Evolutionary conservation across 2,329 filamentous ascomycete genomes (phyloP).

Genomic region (Neofusicoccum sp.): DNA sequence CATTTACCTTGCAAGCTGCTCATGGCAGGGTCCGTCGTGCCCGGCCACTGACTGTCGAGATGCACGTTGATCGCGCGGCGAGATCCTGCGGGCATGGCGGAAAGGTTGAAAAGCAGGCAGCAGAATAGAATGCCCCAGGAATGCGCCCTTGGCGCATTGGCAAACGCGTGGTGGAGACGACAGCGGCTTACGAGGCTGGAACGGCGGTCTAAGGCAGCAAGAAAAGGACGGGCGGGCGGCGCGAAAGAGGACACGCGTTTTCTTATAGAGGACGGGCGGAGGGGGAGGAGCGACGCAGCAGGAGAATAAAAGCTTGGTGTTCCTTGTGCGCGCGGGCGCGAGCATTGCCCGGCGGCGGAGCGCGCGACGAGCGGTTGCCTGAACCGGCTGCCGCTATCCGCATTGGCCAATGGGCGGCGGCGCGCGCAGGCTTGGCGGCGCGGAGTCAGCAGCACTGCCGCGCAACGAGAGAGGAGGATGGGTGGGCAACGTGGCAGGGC

Average conservation of each 20-base stretch:
- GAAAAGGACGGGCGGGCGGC: not conserved
- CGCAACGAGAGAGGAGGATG: no score
- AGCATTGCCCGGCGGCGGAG: not conserved
- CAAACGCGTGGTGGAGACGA: not conserved
- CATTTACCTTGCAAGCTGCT: no score
- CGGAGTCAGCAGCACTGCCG: not conserved
- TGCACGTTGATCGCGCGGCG: no score
- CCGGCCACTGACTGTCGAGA: no score
- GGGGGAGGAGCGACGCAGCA: not conserved
- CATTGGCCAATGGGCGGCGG: not conserved
- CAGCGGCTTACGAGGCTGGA: not conserved
- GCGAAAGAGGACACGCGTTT: not conserved
- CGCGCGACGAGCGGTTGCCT: not conserved
- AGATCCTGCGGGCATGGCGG: not conserved
- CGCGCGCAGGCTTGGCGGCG: not conserved
- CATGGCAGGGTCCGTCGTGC: no score
- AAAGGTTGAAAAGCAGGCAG: not conserved
- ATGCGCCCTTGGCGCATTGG: not conserved
- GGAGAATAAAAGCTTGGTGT: not conserved
- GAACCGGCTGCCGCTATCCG: not conserved
- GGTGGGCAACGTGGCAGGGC: not conserved
- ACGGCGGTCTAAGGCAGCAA: not conserved
- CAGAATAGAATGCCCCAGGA: not conserved
- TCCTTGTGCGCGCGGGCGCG: not conserved
- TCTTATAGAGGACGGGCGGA: not conserved